Base-by-base conservation (phyloP, 495 filamentous ascomycete species). In the Daldinia bambusicola region DNA sequence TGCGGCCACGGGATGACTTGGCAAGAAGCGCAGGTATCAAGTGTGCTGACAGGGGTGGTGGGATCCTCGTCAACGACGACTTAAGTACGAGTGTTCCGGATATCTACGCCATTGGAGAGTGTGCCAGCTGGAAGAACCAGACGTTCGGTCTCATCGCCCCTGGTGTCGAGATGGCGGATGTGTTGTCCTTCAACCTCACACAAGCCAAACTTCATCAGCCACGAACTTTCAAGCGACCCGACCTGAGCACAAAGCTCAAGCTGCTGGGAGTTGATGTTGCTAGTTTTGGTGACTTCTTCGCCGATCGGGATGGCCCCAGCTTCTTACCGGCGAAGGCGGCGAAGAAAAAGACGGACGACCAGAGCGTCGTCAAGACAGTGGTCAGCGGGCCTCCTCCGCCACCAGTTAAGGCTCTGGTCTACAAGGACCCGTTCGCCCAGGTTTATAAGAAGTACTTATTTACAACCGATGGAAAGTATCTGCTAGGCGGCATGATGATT, bases 401-500 rank as follows among this genome's bases (percentile, higher is more conserved):
- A 2, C 80, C 86, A 2, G 93, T 97, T 52, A 97, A 97, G 79
- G 91, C 94, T 0, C 81, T 98, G 64, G 93, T 90, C 0, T 98
- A 97, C 80, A 95, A 92, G 66, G 95, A 98, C 79, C 95, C 95
- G 0, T 97, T 98, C 76, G 86, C 89, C 65, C 90, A 93, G n/a
- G 88, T 97, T 1, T 98, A 98, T 79, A 97, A 98, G 80, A 98
- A 98, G 79, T 98, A 94, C 78, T 80, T 98, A 6, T 97, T 97
- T 72, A 97, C 94, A 2, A 79, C 90, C 76, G 95, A 98, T 76
- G 95, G 95, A 22, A 97, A 97, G 76, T 95, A 93, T 77, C 82
- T 98, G 2, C 87, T 98, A 6, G 95, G 95, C 16, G 95, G 95
- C 2, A 98, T 98, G 94, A 97, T 98, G 92, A 97, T 98, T 63